Conservation (phyloP, 768 basidiomycete genomes). For the Termitomyces sp. region DNA sequence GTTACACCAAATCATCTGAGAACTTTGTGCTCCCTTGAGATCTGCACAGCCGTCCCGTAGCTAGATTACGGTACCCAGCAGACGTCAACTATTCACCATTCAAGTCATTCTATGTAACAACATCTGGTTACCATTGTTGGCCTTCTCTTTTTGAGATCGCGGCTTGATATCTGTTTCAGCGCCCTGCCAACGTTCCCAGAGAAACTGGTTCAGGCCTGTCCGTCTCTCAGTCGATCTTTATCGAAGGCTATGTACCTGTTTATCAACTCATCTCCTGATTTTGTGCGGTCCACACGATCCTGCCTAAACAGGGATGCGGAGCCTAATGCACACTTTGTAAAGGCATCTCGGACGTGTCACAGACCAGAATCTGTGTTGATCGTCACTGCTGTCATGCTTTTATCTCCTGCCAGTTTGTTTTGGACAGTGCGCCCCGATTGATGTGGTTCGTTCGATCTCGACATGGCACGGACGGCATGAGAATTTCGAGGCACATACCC, state of each 20-base stretch:
- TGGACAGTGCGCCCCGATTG: constrained; percentile 2
- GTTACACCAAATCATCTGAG: background rate
- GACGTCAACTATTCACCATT: background rate
- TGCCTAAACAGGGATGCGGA: constrained; percentile 13
- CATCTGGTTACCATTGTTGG: constrained; percentile 13
- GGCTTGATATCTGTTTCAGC: constrained; percentile 16
- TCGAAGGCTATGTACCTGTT: constrained; percentile 12
- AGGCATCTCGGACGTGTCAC: constrained; percentile 4
- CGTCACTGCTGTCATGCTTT: constrained; percentile 13
- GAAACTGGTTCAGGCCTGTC: constrained; percentile 8
- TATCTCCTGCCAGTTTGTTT: constrained; percentile 1
- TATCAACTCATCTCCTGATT: constrained; percentile 6
- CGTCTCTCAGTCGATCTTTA: background rate
- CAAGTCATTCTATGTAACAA: constrained; percentile 4
- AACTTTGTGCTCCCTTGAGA: background rate
- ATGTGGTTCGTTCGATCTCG: constrained; percentile 5
- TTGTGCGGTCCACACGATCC: constrained; percentile 8
- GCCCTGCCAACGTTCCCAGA: constrained; percentile 12
- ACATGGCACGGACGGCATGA: constrained; percentile 4
- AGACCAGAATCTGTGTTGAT: constrained; percentile 5
- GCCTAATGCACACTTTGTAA: constrained; percentile 3
- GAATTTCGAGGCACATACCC: constrained; percentile 4
- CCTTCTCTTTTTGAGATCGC: background rate
- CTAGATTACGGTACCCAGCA: background rate
- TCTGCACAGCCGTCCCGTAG: constrained; percentile 6